Evolutionary conservation across 2,329 filamentous ascomycete species (phyloP).

Genomic region (Fusarium sp.): DNA sequence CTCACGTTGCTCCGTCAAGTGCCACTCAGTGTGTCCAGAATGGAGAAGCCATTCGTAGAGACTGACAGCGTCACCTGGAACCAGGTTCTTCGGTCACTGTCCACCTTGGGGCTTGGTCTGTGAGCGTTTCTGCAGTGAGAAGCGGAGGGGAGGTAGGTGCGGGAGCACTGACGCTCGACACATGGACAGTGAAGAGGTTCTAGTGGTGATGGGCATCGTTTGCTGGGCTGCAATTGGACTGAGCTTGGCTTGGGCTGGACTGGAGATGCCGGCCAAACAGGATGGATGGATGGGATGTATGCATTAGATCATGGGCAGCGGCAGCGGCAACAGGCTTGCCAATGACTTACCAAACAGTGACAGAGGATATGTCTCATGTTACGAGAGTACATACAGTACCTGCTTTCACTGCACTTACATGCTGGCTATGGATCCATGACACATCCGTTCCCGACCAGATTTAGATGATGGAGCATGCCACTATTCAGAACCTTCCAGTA

Average conservation of each 20-base stretch:
- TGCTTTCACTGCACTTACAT: not conserved
- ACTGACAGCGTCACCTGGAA: slow-evolving; percentile 9
- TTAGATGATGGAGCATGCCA: slow-evolving; percentile 15
- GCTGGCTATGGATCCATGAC: not conserved
- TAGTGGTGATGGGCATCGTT: not conserved
- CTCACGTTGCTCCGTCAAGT: not conserved
- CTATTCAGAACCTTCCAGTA: slow-evolving; percentile 27
- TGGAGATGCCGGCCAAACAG: slow-evolving; percentile 5
- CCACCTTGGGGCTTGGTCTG: slow-evolving; percentile 31
- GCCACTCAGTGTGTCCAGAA: not conserved
- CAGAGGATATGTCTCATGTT: slow-evolving; percentile 3
- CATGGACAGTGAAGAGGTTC: slow-evolving; percentile 1
- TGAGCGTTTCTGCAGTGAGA: slow-evolving; percentile 32
- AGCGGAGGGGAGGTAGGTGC: slow-evolving; percentile 3
- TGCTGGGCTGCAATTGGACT: slow-evolving; percentile 35
- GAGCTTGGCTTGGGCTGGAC: not conserved
- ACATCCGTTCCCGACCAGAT: not conserved
- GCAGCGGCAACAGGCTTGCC: slow-evolving; percentile 15
- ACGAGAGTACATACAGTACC: not conserved
- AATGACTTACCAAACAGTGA: not conserved
- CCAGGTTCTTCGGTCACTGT: slow-evolving; percentile 4
- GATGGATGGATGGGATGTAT: slow-evolving; percentile 12
- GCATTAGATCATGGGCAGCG: slow-evolving; percentile 6
- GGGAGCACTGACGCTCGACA: slow-evolving; percentile 27
- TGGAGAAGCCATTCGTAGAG: slow-evolving; percentile 25